A percentile compares a stretch with the other conserved stretches of the same genome.
These are phyloP conservation scores for Phyllosticta ampelicida DNA, from an alignment of 2,329 filamentous ascomycete genomes.

Conservation along the genomic window DNA sequence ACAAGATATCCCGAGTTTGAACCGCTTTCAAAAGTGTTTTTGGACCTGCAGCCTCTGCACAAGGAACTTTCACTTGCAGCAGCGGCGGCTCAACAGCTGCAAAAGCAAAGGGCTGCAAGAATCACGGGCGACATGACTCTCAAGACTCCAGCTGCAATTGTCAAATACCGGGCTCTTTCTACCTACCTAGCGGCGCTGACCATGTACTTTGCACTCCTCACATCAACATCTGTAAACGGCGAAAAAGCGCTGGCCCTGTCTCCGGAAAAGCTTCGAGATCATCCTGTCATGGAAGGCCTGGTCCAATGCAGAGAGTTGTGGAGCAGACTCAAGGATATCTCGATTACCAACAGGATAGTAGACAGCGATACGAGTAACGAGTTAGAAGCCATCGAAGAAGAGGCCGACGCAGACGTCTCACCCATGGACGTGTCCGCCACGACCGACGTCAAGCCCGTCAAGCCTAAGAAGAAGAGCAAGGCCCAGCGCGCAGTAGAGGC, in stretches of 20 bases:
- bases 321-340: slow-evolving; percentile 60
- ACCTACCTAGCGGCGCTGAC: slow-evolving; percentile 79
- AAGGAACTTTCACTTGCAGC: slow-evolving; percentile 51
- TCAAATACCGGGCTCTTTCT: slow-evolving; percentile 70
- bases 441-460: slow-evolving; percentile 24
- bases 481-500: slow-evolving; percentile 41
- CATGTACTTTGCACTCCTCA: slow-evolving; percentile 92
- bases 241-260: slow-evolving; percentile 49
- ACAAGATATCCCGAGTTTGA: slow-evolving; percentile 88
- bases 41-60: slow-evolving; percentile 53
- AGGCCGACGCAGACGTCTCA: slow-evolving; percentile 11
- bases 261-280: slow-evolving; percentile 72
- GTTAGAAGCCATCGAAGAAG: slow-evolving; percentile 25
- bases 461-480: slow-evolving; percentile 34
- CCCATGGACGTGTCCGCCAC: slow-evolving; percentile 19
- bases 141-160: slow-evolving; percentile 28
- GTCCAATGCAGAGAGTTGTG: slow-evolving; percentile 72
- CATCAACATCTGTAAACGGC: slow-evolving; percentile 52
- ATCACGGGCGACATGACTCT: slow-evolving; percentile 14
- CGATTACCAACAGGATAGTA: slow-evolving; percentile 36
- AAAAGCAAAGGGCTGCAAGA: slow-evolving; percentile 12
- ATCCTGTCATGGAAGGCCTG: slow-evolving; percentile 80
- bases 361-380: slow-evolving; percentile 23
- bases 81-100: slow-evolving; percentile 41
- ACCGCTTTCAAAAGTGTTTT: slow-evolving; percentile 68